These are phyloP conservation scores for Coniophora puteana DNA, from an alignment of 1,284 basidiomycete species.

Conservation along the genomic window DNA sequence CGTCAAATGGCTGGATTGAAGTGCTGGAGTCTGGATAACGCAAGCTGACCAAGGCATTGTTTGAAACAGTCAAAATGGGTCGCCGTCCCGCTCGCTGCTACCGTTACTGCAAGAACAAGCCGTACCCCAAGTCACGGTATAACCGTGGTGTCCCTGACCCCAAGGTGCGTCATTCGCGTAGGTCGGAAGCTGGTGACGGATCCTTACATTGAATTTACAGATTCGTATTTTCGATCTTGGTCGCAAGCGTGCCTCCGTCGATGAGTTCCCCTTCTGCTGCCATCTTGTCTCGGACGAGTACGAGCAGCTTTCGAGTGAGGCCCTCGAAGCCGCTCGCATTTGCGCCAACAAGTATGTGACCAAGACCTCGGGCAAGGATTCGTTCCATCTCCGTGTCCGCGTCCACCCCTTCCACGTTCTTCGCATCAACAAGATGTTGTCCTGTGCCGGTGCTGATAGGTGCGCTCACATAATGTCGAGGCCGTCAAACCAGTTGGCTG, in stretches of 20 bases:
- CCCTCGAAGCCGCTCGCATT: slow-evolving; percentile 97
- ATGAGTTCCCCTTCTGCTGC: slow-evolving; percentile 97
- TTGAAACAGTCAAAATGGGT: slow-evolving; percentile 85
- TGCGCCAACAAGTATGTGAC: slow-evolving; percentile 99
- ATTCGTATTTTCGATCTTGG: slow-evolving; percentile 95
- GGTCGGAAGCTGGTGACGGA: slow-evolving; percentile 3
- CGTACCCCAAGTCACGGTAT: slow-evolving; percentile 91
- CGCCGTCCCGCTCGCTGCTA: slow-evolving; percentile 96
- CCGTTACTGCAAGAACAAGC: slow-evolving; percentile 99
- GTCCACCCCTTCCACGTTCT: slow-evolving; percentile 99
- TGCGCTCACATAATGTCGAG: slow-evolving; percentile 29
- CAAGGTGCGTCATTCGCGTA: slow-evolving; percentile 53
- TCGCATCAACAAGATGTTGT: slow-evolving; percentile 99
- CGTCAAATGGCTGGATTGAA: too few species aligned
- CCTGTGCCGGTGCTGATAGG: slow-evolving; percentile 98
- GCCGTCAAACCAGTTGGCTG: neutral
- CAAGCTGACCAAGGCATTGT: too few species aligned
- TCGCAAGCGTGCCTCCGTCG: slow-evolving; percentile 91
- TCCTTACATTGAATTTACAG: too few species aligned
- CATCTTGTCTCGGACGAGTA: slow-evolving; percentile 98
- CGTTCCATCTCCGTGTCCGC: slow-evolving; percentile 97
- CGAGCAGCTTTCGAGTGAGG: slow-evolving; percentile 95
- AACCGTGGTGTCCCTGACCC: slow-evolving; percentile 98
- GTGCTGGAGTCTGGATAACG: too few species aligned
- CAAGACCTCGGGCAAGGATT: slow-evolving; percentile 97